These are phyloP conservation scores for Diaporthe citri DNA, from an alignment of 2,329 filamentous ascomycete species.

Conservation along the genomic window DNA sequence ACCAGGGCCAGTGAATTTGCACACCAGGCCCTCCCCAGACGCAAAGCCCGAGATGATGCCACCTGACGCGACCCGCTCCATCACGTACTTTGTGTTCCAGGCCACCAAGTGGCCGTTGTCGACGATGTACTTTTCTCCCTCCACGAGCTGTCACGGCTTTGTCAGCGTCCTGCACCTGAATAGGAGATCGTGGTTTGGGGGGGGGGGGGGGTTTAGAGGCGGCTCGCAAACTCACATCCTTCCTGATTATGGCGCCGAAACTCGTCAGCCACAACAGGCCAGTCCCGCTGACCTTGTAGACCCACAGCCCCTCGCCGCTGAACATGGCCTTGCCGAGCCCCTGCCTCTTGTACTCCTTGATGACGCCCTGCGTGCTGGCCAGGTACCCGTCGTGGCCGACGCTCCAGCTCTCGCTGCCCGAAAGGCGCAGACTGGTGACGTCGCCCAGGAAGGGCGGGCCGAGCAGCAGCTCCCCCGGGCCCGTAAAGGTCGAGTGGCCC, in stretches of 20 bases:
- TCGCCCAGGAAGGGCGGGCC: slow-evolving; percentile 49
- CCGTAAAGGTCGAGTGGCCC: slow-evolving; percentile 82
- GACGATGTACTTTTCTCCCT: slow-evolving; percentile 89
- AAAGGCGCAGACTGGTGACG: slow-evolving; percentile 70
- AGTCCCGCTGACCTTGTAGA: slow-evolving; percentile 85
- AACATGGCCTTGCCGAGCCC: slow-evolving; percentile 92
- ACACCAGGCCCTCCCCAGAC: slow-evolving; percentile 89
- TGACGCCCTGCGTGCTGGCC: slow-evolving; percentile 85
- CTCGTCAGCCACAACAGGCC: slow-evolving; percentile 92
- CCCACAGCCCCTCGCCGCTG: slow-evolving; percentile 90
- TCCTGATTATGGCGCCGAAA: slow-evolving; percentile 94
- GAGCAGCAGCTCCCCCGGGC: slow-evolving; percentile 89
- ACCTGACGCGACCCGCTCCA: slow-evolving; percentile 90
- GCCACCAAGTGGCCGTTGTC: slow-evolving; percentile 95
- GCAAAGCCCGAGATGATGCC: slow-evolving; percentile 91
- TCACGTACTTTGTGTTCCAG: slow-evolving; percentile 95
- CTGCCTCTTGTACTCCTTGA: slow-evolving; percentile 90
- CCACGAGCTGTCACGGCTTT: slow-evolving; percentile 58
- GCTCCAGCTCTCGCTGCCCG: slow-evolving; percentile 81
- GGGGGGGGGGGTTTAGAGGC: neutral
- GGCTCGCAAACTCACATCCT: slow-evolving; percentile 76
- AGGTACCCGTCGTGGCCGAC: slow-evolving; percentile 90
- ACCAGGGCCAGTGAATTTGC: slow-evolving; percentile 92
- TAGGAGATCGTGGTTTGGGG: no score
- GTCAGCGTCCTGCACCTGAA: neutral